Percentiles rank a stretch among this genome's conserved stretches.
Conservation (phyloP, 129 eudicot species). For the Flaveria ramosissima region DNA sequence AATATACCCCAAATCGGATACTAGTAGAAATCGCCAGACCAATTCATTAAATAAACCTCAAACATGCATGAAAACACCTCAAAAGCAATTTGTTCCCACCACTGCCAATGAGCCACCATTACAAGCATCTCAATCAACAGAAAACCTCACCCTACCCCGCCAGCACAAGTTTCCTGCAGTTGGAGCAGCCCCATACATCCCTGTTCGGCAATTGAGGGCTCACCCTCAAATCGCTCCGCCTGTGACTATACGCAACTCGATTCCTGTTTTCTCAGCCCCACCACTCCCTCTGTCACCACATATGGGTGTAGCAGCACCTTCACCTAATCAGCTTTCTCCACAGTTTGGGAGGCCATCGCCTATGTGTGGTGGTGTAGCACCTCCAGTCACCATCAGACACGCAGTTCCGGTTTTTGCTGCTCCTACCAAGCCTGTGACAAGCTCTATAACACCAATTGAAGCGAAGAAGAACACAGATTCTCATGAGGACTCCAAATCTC, state of each 20-base stretch:
- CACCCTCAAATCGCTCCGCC: conserved; percentile 69
- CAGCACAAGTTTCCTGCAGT: conserved; percentile 70
- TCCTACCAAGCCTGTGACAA: conserved; percentile 24
- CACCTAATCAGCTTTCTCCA: conserved; percentile 23
- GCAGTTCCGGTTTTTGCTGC: conserved; percentile 28
- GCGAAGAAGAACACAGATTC: not conserved
- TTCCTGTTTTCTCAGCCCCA: conserved; percentile 84
- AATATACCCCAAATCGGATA: conserved; percentile 50
- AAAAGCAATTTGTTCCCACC: conserved; percentile 20
- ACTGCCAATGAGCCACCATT: conserved; percentile 27
- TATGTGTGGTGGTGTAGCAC: conserved; percentile 34
- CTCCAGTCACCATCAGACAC: conserved; percentile 47
- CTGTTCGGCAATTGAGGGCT: conserved; percentile 60
- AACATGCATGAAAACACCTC: conserved; percentile 30
- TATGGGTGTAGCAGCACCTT: conserved; percentile 21
- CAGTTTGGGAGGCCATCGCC: conserved; percentile 39
- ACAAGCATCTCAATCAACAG: conserved; percentile 32
- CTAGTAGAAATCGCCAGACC: conserved; percentile 36
- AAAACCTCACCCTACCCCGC: conserved; percentile 27
- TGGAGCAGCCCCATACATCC: conserved; percentile 83
- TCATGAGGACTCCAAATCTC: conserved; percentile 22
- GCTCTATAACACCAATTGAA: not conserved
- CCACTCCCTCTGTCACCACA: conserved; percentile 46
- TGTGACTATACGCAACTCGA: conserved; percentile 61
- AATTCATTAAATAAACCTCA: conserved; percentile 13